phyloP scores from a whole-genome alignment of 495 filamentous ascomycete species.

The Lasiosphaeria hispida region DNA sequence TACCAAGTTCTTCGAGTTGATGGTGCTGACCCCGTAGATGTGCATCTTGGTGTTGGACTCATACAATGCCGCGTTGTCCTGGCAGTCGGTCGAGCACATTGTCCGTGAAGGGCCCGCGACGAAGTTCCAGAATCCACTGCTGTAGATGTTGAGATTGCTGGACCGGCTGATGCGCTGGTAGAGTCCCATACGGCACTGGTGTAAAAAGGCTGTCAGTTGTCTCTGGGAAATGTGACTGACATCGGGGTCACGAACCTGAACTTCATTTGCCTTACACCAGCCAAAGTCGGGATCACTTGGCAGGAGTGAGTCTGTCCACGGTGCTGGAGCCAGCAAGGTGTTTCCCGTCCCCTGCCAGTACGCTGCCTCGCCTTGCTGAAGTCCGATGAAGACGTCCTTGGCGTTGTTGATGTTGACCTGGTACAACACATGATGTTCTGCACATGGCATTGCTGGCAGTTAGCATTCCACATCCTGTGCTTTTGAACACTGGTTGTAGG shows the following conservation, averaged over 20 bases:
- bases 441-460: too few relatives aligned
- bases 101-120: conserved; percentile 40
- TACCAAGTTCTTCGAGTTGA: conserved; percentile 43
- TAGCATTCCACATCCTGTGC: too few relatives aligned
- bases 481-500: too few relatives aligned
- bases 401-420: conserved; percentile 50
- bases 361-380: conserved; percentile 46
- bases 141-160: conserved; percentile 45
- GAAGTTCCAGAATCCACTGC: conserved; percentile 52
- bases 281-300: conserved; percentile 48
- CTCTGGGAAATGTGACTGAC: not conserved
- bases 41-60: conserved; percentile 40
- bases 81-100: conserved; percentile 38
- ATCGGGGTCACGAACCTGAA: conserved; percentile 9
- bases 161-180: conserved; percentile 43
- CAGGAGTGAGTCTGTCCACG: conserved; percentile 37
- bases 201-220: not conserved
- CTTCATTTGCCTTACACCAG: conserved; percentile 39
- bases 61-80: conserved; percentile 42
- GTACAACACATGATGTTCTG: conserved; percentile 48
- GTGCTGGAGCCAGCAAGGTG: conserved; percentile 41
- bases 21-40: conserved; percentile 45
- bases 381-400: conserved; percentile 45
- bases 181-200: conserved; percentile 46
- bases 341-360: conserved; percentile 47